These are phyloP conservation scores for Mucor circinelloides DNA, from an alignment of 371 early-diverging fungal species.

Conservation along the genomic window DNA sequence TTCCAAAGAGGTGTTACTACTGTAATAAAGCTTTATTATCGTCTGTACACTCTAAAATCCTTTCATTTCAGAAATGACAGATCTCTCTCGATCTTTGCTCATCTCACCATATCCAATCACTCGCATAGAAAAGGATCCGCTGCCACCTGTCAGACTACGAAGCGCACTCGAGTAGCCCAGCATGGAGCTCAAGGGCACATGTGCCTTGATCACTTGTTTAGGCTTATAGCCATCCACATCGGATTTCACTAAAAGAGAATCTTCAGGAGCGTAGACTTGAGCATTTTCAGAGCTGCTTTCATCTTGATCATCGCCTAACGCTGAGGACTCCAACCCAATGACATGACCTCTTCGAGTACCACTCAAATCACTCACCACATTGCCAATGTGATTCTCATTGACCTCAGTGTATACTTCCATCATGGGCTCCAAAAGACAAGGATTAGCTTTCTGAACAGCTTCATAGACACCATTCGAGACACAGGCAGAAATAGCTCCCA, in stretches of 20 bases:
- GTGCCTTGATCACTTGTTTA: constrained; percentile 64
- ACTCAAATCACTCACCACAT: constrained; percentile 81
- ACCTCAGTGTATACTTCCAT: constrained; percentile 80
- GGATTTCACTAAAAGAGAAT: constrained; percentile 36
- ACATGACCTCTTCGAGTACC: constrained; percentile 80
- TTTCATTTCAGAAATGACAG: constrained; percentile 67
- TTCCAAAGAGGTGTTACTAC: background rate
- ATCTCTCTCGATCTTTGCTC: constrained; percentile 71
- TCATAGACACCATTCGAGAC: constrained; percentile 64
- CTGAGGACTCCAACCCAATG: constrained; percentile 43
- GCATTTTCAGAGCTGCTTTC: constrained; percentile 23
- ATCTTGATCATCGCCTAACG: constrained; percentile 42
- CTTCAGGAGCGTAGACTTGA: constrained; percentile 59
- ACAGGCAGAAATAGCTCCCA: constrained; percentile 69
- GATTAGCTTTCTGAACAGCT: constrained; percentile 58
- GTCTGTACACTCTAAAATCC: constrained; percentile 29
- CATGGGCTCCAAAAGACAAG: constrained; percentile 84
- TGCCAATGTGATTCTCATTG: constrained; percentile 76
- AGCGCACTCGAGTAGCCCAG: constrained; percentile 87
- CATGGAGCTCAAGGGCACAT: constrained; percentile 83
- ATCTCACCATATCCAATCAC: constrained; percentile 84
- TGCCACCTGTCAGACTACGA: constrained; percentile 87
- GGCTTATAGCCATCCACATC: constrained; percentile 42
- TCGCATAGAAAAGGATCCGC: constrained; percentile 81
- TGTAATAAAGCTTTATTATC: background rate